phyloP scores from a whole-genome alignment of 768 basidiomycete species.

The Leucogyrophana mollusca region DNA sequence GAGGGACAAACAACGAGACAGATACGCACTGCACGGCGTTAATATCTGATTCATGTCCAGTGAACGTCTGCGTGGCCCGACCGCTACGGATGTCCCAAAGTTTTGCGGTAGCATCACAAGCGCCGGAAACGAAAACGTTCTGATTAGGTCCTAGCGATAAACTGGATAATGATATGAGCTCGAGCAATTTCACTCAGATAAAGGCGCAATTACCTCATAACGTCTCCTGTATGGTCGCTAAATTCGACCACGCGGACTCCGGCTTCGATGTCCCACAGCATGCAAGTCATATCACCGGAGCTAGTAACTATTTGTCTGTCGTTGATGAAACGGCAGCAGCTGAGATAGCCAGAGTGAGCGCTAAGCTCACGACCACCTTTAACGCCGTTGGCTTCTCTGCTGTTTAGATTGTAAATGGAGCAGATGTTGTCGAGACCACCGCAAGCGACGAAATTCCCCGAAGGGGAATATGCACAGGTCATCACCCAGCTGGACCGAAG shows the following conservation, averaged over 20 bases:
- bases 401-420: slow-evolving; percentile 94
- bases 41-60: slow-evolving; percentile 98
- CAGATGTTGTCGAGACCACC: slow-evolving; percentile 99
- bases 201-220: slow-evolving; percentile 81
- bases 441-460: slow-evolving; percentile 96
- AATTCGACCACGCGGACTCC: slow-evolving; percentile 98
- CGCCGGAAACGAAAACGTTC: slow-evolving; percentile 97
- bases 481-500: slow-evolving; percentile 99
- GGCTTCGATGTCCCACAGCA: slow-evolving; percentile 99
- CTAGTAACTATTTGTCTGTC: slow-evolving; percentile 98
- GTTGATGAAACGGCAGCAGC: slow-evolving; percentile 98
- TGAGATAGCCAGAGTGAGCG: slow-evolving; percentile 97
- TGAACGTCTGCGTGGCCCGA: slow-evolving; percentile 97
- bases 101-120: slow-evolving; percentile 97
- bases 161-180: slow-evolving; percentile 40
- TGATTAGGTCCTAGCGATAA: slow-evolving; percentile 92
- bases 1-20: slow-evolving; percentile 4
- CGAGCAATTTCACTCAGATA: slow-evolving; percentile 9
- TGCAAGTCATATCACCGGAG: slow-evolving; percentile 99
- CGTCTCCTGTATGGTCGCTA: slow-evolving; percentile 98
- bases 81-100: slow-evolving; percentile 99
- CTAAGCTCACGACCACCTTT: slow-evolving; percentile 93
- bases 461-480: slow-evolving; percentile 98
- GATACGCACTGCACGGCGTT: slow-evolving; percentile 92
- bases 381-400: slow-evolving; percentile 67